Base-by-base conservation (phyloP, 768 basidiomycete species). In the Mycena kentingensis region DNA sequence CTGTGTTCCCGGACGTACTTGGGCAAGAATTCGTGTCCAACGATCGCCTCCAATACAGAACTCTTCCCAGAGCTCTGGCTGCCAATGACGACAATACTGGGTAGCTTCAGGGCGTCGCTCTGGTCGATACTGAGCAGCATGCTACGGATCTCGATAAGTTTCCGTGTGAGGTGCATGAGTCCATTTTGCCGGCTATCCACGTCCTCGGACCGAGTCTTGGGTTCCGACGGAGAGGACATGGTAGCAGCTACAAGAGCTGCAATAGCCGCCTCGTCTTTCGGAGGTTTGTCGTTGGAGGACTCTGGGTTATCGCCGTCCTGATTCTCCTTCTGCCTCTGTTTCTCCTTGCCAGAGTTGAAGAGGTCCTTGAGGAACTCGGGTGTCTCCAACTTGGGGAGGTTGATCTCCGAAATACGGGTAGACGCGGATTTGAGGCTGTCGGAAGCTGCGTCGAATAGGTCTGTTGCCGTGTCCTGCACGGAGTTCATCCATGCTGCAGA, bases 21-120 rank as follows among this genome's bases (percentile, higher is more conserved):
- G 21, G 97, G 97, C 29, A 99, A 74, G 67, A 99, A 99, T 69
- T 98, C 93, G 52, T 97, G 93, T 0, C 97, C 97, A 25, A 99
- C 97, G 54, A 99, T 90, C 5, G 97, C 88, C 70, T 99, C 97
- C 54, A 99, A 73, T 0, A 99, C 97, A 24, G 93, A 95, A 62
- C 94, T 98, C 77, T 99, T 99, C 11, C 97, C 97, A 2, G 93
- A 95, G 69, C 94, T 97, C 74, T 99, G 97, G 68, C 93, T 96
- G 11, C 97, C 97, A 57, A 99, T 90, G 41, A 98, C 97, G 36
- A 98, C 97, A 55, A 99, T 98, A 62, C 93, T 96, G 2, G 97
- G 97, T 18, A 99, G 75, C 63, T 94, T 98, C 60, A 99, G 79
- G 6, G 87, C 83, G 59, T 98, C 96, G 58, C 88, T 93, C 70